Evolutionary conservation across 2,329 filamentous ascomycete species (phyloP).

Genomic region (Chaetomium sp.): DNA sequence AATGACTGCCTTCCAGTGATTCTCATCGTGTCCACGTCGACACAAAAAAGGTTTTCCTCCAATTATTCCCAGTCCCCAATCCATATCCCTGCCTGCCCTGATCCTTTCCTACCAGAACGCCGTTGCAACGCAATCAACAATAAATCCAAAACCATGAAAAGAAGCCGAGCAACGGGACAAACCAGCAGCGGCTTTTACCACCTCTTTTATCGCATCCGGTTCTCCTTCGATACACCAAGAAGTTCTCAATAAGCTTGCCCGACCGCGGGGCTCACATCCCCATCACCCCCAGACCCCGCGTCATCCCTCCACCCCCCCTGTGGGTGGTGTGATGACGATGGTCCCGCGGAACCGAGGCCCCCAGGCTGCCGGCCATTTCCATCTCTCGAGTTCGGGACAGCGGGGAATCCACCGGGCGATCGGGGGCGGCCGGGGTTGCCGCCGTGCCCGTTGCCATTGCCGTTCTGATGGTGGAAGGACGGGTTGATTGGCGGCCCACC

Average conservation of each 20-base stretch:
- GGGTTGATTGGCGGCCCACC: conserved; percentile 44
- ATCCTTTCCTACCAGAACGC: no score
- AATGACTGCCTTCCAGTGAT: no score
- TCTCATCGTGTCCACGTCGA: no score
- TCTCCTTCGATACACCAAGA: no score
- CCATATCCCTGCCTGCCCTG: no score
- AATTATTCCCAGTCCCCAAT: no score
- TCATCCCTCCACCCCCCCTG: conserved; percentile 24
- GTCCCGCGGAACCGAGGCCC: background rate
- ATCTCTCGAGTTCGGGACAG: conserved; percentile 20
- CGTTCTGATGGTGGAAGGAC: conserved; percentile 35
- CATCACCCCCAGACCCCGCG: conserved; percentile 35
- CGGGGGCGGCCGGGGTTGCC: conserved; percentile 11
- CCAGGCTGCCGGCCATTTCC: background rate
- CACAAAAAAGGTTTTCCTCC: no score
- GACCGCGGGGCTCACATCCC: conserved; percentile 36
- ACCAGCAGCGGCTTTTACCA: no score
- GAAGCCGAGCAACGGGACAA: no score
- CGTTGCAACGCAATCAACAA: no score
- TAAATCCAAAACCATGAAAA: no score
- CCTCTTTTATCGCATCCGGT: no score
- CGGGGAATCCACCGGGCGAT: background rate
- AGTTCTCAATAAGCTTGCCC: conserved; percentile 43
- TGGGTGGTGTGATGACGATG: background rate
- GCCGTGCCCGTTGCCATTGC: conserved; percentile 26